phyloP scores from a whole-genome alignment of 163 green algal species.

The Scenedesmus sp. region DNA sequence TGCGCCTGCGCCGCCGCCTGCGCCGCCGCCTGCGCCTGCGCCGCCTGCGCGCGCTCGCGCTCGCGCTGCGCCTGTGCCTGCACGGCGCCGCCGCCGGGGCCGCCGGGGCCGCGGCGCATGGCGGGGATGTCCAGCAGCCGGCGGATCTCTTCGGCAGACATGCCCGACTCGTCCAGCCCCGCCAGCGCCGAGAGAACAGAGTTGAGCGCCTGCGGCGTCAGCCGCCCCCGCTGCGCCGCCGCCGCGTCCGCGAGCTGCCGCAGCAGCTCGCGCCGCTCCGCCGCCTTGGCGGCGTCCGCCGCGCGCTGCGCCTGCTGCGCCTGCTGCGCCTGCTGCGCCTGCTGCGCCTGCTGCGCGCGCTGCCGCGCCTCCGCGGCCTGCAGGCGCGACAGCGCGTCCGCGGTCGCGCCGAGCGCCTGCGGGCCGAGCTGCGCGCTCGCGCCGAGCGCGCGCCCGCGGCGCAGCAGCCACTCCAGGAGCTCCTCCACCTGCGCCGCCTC shows the following conservation, averaged over 20 bases:
- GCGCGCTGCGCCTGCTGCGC: conserved; percentile 1
- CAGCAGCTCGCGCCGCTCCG: conserved; percentile 20
- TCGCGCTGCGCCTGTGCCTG: neutral
- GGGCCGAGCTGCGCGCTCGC: conserved; percentile 18
- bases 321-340: neutral
- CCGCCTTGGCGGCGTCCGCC: no score
- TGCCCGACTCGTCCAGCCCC: conserved; percentile 25
- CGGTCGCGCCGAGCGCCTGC: conserved; percentile 24
- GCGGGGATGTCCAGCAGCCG: conserved; percentile 16
- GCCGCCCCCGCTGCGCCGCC: conserved; percentile 6
- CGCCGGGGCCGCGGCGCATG: neutral
- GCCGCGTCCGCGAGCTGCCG: conserved; percentile 33
- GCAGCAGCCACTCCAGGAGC: conserved; percentile 31
- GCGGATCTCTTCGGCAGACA: conserved; percentile 27
- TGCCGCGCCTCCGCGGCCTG: conserved; percentile 18
- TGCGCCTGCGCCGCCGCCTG: conserved; percentile 34
- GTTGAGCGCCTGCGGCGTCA: neutral
- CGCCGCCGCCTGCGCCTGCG: conserved; percentile 19
- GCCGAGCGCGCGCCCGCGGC: conserved; percentile 1
- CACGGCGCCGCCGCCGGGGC: neutral
- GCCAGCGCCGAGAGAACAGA: conserved; percentile 37
- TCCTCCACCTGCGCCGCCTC: conserved; percentile 25
- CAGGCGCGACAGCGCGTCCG: conserved; percentile 10
- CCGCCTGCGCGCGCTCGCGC: conserved; percentile 1
- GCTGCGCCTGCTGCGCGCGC: conserved; percentile 14